These are phyloP conservation scores for Prunus campanulata DNA, from an alignment of 306 rosid genomes.

Conservation along the genomic window DNA sequence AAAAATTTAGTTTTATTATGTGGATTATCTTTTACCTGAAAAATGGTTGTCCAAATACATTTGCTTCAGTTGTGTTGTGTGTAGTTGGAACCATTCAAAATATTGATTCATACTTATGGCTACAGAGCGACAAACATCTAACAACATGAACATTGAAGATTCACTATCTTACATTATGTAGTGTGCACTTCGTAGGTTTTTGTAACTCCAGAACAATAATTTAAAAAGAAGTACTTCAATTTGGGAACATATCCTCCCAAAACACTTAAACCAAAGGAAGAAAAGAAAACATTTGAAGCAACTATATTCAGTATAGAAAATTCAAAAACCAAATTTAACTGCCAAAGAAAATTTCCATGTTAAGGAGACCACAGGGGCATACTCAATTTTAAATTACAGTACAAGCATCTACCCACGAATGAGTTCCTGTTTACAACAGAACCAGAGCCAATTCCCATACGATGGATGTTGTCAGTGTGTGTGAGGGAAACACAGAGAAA, in stretches of 20 bases:
- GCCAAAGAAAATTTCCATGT: background rate
- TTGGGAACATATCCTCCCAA: background rate
- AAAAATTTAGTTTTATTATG: background rate
- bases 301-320: background rate
- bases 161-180: background rate
- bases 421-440: background rate
- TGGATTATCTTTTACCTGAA: background rate
- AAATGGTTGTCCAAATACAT: background rate
- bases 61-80: background rate
- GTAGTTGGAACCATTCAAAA: background rate
- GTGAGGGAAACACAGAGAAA: background rate
- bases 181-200: background rate
- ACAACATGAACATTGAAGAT: background rate
- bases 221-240: background rate
- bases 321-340: background rate
- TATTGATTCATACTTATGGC: background rate
- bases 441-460: background rate
- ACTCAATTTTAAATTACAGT: background rate
- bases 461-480: background rate
- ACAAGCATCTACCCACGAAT: background rate
- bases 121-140: background rate
- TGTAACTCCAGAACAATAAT: background rate
- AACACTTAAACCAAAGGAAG: background rate
- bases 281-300: background rate
- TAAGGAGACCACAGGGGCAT: background rate